Percentiles rank a stretch among this genome's conserved stretches.
phyloP scores from a whole-genome alignment of 2,329 filamentous ascomycete species.

The Xylariomycetidae sp. region DNA sequence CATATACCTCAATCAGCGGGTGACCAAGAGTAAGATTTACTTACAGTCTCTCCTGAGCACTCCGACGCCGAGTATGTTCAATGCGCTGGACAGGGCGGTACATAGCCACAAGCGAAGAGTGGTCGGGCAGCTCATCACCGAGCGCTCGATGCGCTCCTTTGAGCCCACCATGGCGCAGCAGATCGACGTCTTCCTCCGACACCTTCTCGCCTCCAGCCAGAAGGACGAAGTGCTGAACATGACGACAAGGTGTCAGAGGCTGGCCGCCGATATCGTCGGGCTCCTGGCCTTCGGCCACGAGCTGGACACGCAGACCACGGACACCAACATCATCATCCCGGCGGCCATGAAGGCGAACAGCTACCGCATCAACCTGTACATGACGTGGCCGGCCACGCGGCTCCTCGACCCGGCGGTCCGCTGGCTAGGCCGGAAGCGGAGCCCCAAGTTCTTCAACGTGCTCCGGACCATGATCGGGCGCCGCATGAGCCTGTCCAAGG shows the following conservation, averaged over 20 bases:
- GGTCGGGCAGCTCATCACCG: constrained; percentile 9
- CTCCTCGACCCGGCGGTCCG: constrained; percentile 5
- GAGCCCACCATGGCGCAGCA: constrained; percentile 10
- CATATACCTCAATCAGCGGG: constrained; percentile 7
- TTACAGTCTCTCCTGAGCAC: constrained; percentile 2
- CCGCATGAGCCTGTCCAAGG: constrained; percentile 7
- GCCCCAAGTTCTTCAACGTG: constrained; percentile 5
- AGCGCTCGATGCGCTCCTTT: constrained; percentile 12
- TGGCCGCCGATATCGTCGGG: constrained; percentile 9
- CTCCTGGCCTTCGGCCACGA: constrained; percentile 10
- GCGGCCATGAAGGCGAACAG: constrained; percentile 5
- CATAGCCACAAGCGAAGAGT: constrained; percentile 10
- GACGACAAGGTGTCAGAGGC: constrained; percentile 5
- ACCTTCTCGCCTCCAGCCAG: constrained; percentile 4
- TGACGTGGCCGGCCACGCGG: constrained; percentile 5
- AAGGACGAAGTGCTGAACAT: constrained; percentile 5
- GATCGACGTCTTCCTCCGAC: constrained; percentile 7
- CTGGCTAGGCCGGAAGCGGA: constrained; percentile 7
- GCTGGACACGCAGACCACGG: constrained; percentile 8
- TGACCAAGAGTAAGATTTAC: constrained; percentile 5
- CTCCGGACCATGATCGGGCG: constrained; percentile 8
- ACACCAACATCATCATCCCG: constrained; percentile 7
- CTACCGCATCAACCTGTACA: constrained; percentile 5
- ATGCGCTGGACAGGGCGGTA: constrained; percentile 6
- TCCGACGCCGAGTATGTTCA: constrained; percentile 6